Evolutionary conservation across 108 stramenopile genomes (phyloP).

Genomic region (Nannochloropsis granulata): DNA sequence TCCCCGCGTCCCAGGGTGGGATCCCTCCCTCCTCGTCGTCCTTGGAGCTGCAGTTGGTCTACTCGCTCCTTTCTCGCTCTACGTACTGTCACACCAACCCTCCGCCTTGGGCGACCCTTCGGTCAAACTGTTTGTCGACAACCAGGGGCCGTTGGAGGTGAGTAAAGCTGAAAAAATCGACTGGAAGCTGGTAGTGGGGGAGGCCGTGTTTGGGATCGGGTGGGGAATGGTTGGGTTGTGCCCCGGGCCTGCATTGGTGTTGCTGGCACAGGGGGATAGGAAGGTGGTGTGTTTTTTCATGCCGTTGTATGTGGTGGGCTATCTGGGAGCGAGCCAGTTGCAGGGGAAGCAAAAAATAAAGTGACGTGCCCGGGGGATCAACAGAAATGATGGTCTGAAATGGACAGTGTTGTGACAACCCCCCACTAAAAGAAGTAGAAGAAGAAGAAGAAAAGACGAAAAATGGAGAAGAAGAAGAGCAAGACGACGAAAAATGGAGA

Average conservation of each 20-base stretch:
- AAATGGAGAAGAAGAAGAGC: no score
- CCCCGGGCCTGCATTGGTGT: conserved; percentile 18
- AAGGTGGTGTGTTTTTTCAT: background rate
- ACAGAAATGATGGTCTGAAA: no score
- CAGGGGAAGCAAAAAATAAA: background rate
- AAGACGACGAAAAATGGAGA: no score
- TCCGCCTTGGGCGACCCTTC: background rate
- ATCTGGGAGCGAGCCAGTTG: background rate
- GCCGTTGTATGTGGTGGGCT: conserved; percentile 6
- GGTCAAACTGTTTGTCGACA: background rate
- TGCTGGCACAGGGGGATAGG: background rate
- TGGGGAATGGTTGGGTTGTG: conserved; percentile 25
- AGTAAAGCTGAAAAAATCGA: background rate
- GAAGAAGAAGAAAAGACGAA: no score
- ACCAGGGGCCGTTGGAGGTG: background rate
- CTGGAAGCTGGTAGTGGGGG: conserved; percentile 3
- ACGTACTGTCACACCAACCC: background rate
- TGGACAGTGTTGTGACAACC: no score
- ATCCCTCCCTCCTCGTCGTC: conserved; percentile 58
- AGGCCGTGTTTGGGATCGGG: conserved; percentile 16
- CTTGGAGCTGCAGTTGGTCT: conserved; percentile 44
- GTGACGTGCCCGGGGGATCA: no score
- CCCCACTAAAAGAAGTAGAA: no score
- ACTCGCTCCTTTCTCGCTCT: background rate
- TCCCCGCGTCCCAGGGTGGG: conserved; percentile 38